Evolutionary conservation across 805 yeast genomes (phyloP).

Genomic region (Wickerhamiella spandovensis): DNA sequence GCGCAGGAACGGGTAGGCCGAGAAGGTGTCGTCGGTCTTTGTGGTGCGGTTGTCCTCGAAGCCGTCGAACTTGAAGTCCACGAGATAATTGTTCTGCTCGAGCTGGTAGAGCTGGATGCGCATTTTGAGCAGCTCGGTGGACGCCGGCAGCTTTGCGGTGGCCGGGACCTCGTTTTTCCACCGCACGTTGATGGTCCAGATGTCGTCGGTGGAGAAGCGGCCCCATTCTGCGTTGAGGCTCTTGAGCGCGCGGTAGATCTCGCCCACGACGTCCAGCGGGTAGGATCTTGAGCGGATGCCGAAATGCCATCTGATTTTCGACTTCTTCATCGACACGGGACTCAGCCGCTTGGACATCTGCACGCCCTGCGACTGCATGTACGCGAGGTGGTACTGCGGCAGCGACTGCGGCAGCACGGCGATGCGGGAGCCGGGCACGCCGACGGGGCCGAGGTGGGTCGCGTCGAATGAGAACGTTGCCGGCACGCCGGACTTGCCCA

Average conservation of each 20-base stretch:
- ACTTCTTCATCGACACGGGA: constrained; percentile 54
- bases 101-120: constrained; percentile 90
- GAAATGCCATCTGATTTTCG: constrained; percentile 96
- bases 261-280: constrained; percentile 98
- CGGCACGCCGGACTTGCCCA: constrained; percentile 18
- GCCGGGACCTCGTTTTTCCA: constrained; percentile 51
- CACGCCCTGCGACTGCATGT: constrained; percentile 53
- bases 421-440: constrained; percentile 46
- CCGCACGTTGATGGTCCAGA: constrained; percentile 91
- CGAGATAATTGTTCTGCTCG: constrained; percentile 90
- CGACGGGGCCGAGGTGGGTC: constrained; percentile 24
- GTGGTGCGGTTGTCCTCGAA: constrained; percentile 48
- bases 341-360: constrained; percentile 32
- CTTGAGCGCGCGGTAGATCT: constrained; percentile 84
- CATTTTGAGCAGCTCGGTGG: constrained; percentile 76
- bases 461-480: constrained; percentile 28
- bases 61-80: constrained; percentile 95
- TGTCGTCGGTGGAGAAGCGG: constrained; percentile 82
- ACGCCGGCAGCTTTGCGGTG: constrained; percentile 13
- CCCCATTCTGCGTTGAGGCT: constrained; percentile 97
- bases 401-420: constrained; percentile 88
- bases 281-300: constrained; percentile 93
- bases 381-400: constrained; percentile 89
- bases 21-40: constrained; percentile 66
- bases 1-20: constrained; percentile 91